Base-by-base conservation (phyloP, 1,139 yeast genomes). In the Candida pseudoviswanathii region DNA sequence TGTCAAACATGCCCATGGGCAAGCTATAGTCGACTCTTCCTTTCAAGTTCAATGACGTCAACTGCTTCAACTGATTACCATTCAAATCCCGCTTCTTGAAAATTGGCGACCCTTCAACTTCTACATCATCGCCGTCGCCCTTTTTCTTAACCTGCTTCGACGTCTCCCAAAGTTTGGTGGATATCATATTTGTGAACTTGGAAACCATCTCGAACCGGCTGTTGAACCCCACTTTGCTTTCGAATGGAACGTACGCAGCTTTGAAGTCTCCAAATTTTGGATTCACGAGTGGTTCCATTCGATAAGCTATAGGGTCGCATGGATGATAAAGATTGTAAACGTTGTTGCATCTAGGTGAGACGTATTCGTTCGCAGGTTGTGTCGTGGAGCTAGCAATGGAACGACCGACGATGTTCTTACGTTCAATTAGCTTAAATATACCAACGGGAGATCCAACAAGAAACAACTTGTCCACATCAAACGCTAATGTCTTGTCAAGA, bases 391-490 rank as follows among this genome's bases (percentile, higher is more conserved):
- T 61, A 1, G 11, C 9, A 3, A 40, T 8, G 0, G 62, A 58
- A 36, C 82, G 66, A 2, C 80, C 68, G 22, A 68, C 68, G n/a
- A 88, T 77, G 49, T 78, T 81, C 46, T 78, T 78, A 42, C 84
- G 79, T 56, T 81, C 83, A 36, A 89, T 75, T 26, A 90, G 69
- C 61, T 87, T 86, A 67, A 94, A 91, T 41, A 91, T 85, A 2
- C 96, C 97, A 22, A 87, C 84, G 1, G 98, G 98, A 2, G 96
- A 89, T 0, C 99, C 99, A 22, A 87, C 80, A 30, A 91, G 81
- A 62, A 91, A 90, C 55, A 86, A 76, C 57, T 87, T 87, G n/a
- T 84, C 84, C 2, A 89, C 92, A 8, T 85, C 80, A 63, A 94
- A 94, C 37, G 79, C 74, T 33, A 92, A 70, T 34, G 76, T 74